A percentile compares a stretch with the other conserved stretches of the same genome.
Conservation (phyloP, 139 green algal genomes). For the Ettlia oleoabundans region DNA sequence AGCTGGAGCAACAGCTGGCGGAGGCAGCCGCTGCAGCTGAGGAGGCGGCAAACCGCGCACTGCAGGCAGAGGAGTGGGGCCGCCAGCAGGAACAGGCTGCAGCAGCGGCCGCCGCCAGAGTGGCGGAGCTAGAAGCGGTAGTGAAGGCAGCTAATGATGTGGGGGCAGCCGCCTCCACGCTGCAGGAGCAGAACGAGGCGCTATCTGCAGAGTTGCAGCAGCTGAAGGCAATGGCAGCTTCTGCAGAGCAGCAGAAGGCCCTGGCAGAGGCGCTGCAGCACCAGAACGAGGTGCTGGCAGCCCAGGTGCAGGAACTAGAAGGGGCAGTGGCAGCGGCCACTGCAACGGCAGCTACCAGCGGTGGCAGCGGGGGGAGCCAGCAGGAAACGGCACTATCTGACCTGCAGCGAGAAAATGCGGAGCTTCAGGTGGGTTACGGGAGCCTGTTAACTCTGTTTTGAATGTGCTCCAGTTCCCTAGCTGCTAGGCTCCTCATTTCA, state of each 20-base stretch:
- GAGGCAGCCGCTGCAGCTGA: background rate
- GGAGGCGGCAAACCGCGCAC: background rate
- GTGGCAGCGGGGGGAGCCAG: background rate
- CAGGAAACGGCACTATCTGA: background rate
- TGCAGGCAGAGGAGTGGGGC: background rate
- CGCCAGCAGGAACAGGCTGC: background rate
- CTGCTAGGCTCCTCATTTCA: too few relatives aligned
- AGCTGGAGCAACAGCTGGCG: background rate
- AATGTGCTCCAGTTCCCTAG: too few relatives aligned
- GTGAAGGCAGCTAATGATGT: too few relatives aligned
- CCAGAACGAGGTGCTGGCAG: constrained; percentile 13
- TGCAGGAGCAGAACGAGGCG: background rate
- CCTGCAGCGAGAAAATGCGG: constrained; percentile 36
- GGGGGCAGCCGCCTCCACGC: background rate
- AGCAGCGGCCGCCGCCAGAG: background rate
- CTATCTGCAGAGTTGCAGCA: background rate
- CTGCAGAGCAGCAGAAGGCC: constrained; percentile 16
- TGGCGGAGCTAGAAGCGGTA: background rate
- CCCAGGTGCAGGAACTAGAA: constrained; percentile 16
- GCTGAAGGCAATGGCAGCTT: background rate
- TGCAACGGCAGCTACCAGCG: background rate
- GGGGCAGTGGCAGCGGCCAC: background rate
- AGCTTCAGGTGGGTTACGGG: constrained; percentile 18
- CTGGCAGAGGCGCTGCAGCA: constrained; percentile 31
- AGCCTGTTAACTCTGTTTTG: background rate